These are phyloP conservation scores for Pyrenochaeta sp. DNA, from an alignment of 2,329 filamentous ascomycete species.

Conservation along the genomic window DNA sequence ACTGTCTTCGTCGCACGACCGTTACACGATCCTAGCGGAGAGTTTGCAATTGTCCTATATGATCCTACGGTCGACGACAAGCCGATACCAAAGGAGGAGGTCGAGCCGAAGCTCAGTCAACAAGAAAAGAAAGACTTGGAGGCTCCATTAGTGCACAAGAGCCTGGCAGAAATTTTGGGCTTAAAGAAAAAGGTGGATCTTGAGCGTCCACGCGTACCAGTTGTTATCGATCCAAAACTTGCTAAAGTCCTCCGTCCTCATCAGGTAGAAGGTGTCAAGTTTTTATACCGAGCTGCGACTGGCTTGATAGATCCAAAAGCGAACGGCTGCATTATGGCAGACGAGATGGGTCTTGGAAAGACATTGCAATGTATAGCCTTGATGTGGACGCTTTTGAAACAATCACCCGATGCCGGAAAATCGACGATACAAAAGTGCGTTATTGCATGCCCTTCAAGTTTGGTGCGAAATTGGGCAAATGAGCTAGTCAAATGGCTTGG, in stretches of 20 bases:
- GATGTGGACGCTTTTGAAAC: conserved; percentile 96
- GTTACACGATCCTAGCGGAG: conserved; percentile 90
- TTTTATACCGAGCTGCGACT: conserved; percentile 93
- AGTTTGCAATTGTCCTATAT: conserved; percentile 95
- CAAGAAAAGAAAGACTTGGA: conserved; percentile 66
- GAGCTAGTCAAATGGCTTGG: conserved; percentile 97
- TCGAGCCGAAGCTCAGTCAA: conserved; percentile 58
- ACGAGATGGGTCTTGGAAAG: conserved; percentile 98
- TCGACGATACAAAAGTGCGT: conserved; percentile 94
- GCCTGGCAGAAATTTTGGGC: conserved; percentile 90
- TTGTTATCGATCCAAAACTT: conserved; percentile 91
- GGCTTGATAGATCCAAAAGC: conserved; percentile 95
- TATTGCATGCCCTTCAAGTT: conserved; percentile 93
- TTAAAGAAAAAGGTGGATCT: conserved; percentile 91
- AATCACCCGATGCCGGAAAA: conserved; percentile 94
- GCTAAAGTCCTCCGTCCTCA: conserved; percentile 92
- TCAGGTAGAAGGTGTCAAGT: conserved; percentile 98
- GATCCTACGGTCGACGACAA: conserved; percentile 94
- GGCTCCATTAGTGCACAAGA: conserved; percentile 88
- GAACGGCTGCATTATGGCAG: conserved; percentile 98
- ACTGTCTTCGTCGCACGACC: conserved; percentile 87
- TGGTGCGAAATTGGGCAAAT: conserved; percentile 98
- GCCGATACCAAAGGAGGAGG: conserved; percentile 59
- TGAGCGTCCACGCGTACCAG: conserved; percentile 87
- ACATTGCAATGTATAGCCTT: conserved; percentile 96